phyloP scores from a whole-genome alignment of 768 basidiomycete genomes.

The Austroboletus festivus region DNA sequence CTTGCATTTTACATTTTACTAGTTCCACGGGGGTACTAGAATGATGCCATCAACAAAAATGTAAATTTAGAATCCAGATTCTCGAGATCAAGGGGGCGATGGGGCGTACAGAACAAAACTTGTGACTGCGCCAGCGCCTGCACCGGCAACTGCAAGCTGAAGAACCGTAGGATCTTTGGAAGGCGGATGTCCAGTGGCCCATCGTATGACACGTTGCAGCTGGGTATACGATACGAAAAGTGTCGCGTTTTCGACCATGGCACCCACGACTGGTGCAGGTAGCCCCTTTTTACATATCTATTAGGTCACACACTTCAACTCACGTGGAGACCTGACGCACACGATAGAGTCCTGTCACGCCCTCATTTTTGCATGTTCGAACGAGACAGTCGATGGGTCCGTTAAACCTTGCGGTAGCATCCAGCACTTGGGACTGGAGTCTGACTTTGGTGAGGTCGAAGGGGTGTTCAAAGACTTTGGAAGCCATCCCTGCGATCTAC shows the following conservation, averaged over 20 bases:
- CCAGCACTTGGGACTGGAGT: conserved; percentile 85
- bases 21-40: conserved; percentile 88
- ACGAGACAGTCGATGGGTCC: conserved; percentile 87
- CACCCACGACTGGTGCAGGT: conserved; percentile 86
- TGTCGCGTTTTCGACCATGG: conserved; percentile 88
- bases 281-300: conserved; percentile 58
- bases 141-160: conserved; percentile 78
- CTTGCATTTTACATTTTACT: conserved; percentile 97
- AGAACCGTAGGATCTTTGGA: conserved; percentile 51
- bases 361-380: conserved; percentile 80
- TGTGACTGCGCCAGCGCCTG: conserved; percentile 80
- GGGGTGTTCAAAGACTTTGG: conserved; percentile 88
- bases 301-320: background rate
- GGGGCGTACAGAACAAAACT: conserved; percentile 79
- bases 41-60: background rate
- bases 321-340: conserved; percentile 45
- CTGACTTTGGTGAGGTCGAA: conserved; percentile 95
- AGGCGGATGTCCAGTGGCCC: conserved; percentile 32
- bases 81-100: background rate
- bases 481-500: conserved; percentile 71
- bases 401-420: conserved; percentile 63
- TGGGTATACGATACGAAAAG: conserved; percentile 89
- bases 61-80: no score
- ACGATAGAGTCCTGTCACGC: conserved; percentile 80
- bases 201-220: conserved; percentile 60